Evolutionary conservation across 768 basidiomycete species (phyloP).

Genomic region (Russula abietina): DNA sequence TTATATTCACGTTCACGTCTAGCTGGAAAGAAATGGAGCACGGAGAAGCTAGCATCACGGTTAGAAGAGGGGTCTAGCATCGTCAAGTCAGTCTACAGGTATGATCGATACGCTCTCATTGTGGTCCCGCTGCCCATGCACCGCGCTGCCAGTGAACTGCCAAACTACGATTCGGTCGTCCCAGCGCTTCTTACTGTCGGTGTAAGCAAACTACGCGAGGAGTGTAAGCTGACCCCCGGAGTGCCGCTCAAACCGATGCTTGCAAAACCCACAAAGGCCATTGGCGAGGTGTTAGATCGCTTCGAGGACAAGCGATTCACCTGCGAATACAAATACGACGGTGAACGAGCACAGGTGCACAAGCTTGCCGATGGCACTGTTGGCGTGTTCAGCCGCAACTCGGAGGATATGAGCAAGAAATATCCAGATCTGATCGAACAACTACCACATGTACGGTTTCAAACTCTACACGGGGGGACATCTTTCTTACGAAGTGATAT

Average conservation of each 20-base stretch:
- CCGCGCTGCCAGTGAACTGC: slow-evolving; percentile 68
- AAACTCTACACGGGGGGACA: not conserved
- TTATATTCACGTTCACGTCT: not conserved
- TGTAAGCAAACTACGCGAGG: slow-evolving; percentile 57
- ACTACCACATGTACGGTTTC: slow-evolving; percentile 60
- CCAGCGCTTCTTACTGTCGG: slow-evolving; percentile 83
- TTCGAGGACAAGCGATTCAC: slow-evolving; percentile 96
- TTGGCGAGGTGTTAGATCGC: slow-evolving; percentile 92
- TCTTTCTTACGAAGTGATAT: slow-evolving; percentile 3
- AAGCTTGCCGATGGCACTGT: slow-evolving; percentile 75
- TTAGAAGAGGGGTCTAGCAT: slow-evolving; percentile 72
- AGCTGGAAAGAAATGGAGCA: slow-evolving; percentile 71
- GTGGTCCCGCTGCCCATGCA: not conserved
- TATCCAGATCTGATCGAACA: slow-evolving; percentile 98
- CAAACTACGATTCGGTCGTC: slow-evolving; percentile 86
- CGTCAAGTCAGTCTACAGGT: slow-evolving; percentile 94
- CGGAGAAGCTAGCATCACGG: slow-evolving; percentile 62
- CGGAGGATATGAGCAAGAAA: slow-evolving; percentile 99
- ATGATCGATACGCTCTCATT: slow-evolving; percentile 17
- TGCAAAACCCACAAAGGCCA: slow-evolving; percentile 98
- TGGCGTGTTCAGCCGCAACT: slow-evolving; percentile 93
- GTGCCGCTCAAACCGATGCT: slow-evolving; percentile 98
- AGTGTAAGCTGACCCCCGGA: slow-evolving; percentile 90
- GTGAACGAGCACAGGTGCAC: slow-evolving; percentile 95
- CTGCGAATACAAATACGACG: slow-evolving; percentile 99